Percentiles rank a stretch among this genome's conserved stretches.
Conservation (phyloP, 192 early-diverging fungal genomes). For the Gonapodya prolifera region DNA sequence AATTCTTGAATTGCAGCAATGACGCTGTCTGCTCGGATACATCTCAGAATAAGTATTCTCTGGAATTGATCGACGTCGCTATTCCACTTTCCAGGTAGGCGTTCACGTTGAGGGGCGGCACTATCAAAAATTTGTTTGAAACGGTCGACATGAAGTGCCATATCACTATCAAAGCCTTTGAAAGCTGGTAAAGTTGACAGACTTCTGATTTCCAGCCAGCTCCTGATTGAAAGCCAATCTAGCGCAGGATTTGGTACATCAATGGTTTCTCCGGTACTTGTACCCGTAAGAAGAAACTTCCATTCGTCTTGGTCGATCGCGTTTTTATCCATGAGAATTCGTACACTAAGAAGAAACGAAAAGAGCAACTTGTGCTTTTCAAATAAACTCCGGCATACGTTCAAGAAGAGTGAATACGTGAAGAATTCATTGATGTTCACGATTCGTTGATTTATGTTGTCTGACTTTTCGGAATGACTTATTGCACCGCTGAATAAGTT, state of each 20-base stretch:
- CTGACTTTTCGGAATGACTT: conserved; percentile 40
- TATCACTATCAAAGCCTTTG: conserved; percentile 18
- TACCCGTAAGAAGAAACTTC: conserved; percentile 48
- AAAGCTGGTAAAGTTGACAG: conserved; percentile 27
- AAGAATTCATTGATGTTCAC: conserved; percentile 40
- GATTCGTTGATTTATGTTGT: conserved; percentile 27
- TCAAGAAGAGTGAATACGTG: conserved; percentile 47
- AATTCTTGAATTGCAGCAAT: conserved; percentile 28
- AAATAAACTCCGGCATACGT: conserved; percentile 48
- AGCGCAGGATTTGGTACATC: conserved; percentile 8
- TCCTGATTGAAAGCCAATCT: conserved; percentile 33
- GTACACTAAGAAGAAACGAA: conserved; percentile 43
- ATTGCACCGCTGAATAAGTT: conserved; percentile 46
- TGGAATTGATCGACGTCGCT: conserved; percentile 28
- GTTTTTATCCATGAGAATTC: conserved; percentile 29
- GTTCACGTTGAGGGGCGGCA: conserved; percentile 26
- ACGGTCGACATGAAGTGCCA: conserved; percentile 19
- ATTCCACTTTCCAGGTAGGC: conserved; percentile 31
- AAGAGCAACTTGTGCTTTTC: conserved; percentile 52
- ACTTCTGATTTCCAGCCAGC: conserved; percentile 34
- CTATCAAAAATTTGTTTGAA: conserved; percentile 40
- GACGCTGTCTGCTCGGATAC: conserved; percentile 41
- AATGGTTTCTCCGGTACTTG: conserved; percentile 11
- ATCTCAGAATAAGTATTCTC: conserved; percentile 31
- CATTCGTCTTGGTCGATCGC: conserved; percentile 45